Evolutionary conservation across 2,329 filamentous ascomycete genomes (phyloP).

Genomic region (Byssoonygena ceratinophila): DNA sequence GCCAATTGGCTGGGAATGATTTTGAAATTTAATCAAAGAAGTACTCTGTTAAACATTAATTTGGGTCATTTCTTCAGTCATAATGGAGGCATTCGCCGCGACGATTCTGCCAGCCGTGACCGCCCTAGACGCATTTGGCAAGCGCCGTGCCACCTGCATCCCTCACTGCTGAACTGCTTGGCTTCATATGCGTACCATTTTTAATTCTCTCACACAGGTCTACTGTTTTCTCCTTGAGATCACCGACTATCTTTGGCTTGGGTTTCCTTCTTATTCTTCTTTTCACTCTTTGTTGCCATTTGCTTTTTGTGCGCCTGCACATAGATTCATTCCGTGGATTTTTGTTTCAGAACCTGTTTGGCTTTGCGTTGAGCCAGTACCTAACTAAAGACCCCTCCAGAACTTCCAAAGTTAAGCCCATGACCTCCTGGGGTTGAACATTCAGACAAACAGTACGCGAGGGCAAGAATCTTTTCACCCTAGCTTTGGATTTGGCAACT

Average conservation of each 20-base stretch:
- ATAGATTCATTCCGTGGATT: not conserved
- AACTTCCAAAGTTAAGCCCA: not conserved
- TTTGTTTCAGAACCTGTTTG: conserved; percentile 12
- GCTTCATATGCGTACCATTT: not conserved
- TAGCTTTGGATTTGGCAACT: not conserved
- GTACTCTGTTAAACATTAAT: too few species aligned
- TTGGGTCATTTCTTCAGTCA: too few species aligned
- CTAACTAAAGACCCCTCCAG: conserved; percentile 6
- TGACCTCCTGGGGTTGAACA: not conserved
- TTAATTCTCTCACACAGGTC: conserved; percentile 6
- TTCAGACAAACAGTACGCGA: not conserved
- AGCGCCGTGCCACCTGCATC: not conserved
- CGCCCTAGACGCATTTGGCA: conserved; percentile 11
- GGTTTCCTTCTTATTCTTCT: not conserved
- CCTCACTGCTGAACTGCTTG: too few species aligned
- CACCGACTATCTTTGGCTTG: not conserved
- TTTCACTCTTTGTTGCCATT: not conserved
- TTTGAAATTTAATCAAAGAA: too few species aligned
- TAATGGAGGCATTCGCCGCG: too few species aligned
- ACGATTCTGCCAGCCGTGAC: conserved; percentile 10
- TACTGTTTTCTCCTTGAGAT: not conserved
- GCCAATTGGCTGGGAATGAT: too few species aligned
- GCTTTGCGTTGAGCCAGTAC: conserved; percentile 3
- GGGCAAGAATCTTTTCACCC: not conserved
- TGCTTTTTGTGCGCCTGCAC: not conserved